Base-by-base conservation (phyloP, 2,329 filamentous ascomycete species). In the Talaromyces sp. region DNA sequence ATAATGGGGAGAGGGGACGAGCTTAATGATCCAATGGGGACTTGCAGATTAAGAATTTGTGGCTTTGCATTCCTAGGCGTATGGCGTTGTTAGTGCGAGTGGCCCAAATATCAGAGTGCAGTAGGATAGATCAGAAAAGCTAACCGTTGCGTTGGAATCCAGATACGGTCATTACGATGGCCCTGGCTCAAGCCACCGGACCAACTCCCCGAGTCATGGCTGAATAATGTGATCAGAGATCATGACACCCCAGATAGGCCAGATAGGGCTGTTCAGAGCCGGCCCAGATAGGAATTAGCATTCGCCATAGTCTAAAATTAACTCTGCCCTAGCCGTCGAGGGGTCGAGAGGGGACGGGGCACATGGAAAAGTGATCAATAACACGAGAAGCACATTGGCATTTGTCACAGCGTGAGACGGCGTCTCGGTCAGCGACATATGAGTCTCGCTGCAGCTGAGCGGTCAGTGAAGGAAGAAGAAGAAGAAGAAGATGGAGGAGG, bases 41-140 rank as follows among this genome's bases (percentile, higher is more conserved):
- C 9, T 51, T 29, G 19, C 35, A 21, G 31, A 26, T 26, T 51
- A 58, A 24, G 51, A 51, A 61, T 61, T 29, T 50, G 56, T 61
- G 56, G 59, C 59, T 58, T 58, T 61, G 51, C 56, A 61, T 61
- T 61, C 56, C 32, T 58, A 31, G 19, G 35, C 54, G 21, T 58
- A 52, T 58, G 55, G 59, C 55, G 35, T 48, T 53, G 46, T 46
- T 46, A 54, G 58, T 46, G 38, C 29, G 3, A 38, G 41, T 53
- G 55, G 31, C 60, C 31, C 56, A 59, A 59, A 59, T 59, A 62
- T 62, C 27, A 59, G 60, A 59, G 52, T 27, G 53, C 60, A 59
- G 57, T 43, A 32, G 24, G 60, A 62, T 46, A 57, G 60, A 57
- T 62, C 60, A 62, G 26, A 62, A 59, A 56, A 46, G 32, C 43